Conservation (phyloP, 768 basidiomycete species). For the Sporobolomyces pararoseus region DNA sequence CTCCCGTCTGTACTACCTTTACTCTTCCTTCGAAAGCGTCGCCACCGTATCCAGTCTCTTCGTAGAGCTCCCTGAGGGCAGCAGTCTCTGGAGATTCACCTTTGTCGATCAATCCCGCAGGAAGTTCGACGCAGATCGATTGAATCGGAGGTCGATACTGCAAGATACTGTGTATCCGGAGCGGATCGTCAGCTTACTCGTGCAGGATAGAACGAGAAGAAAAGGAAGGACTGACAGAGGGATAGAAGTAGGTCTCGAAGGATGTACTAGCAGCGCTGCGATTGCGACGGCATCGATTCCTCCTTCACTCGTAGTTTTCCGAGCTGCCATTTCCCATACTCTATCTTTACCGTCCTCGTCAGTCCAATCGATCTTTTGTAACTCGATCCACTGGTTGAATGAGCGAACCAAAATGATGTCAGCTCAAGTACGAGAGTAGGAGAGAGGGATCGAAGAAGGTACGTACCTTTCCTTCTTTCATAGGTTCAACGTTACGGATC, state of each 20-base stretch:
- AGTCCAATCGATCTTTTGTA: conserved; percentile 74
- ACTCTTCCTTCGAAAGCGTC: conserved; percentile 50
- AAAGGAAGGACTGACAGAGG: conserved; percentile 44
- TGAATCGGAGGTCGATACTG: conserved; percentile 82
- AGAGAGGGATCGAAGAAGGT: no score
- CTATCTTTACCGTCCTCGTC: conserved; percentile 76
- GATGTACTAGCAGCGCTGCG: conserved; percentile 67
- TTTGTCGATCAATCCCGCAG: conserved; percentile 75
- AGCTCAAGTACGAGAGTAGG: neutral
- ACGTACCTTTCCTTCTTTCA: conserved; percentile 24
- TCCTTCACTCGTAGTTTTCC: conserved; percentile 69
- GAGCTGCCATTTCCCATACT: conserved; percentile 83
- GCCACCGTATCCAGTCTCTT: conserved; percentile 83
- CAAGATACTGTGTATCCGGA: conserved; percentile 67
- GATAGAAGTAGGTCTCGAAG: conserved; percentile 54
- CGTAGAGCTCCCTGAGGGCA: conserved; percentile 81
- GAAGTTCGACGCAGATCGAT: conserved; percentile 54
- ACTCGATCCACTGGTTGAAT: conserved; percentile 61
- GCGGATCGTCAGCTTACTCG: neutral
- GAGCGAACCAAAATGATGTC: neutral
- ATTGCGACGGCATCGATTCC: conserved; percentile 87
- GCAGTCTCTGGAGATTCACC: conserved; percentile 74
- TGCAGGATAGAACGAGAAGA: neutral
- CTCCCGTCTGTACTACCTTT: conserved; percentile 56
- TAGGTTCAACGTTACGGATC: conserved; percentile 14